phyloP scores from a whole-genome alignment of 1,139 yeast genomes.

The Arxiozyma slooffiae region DNA sequence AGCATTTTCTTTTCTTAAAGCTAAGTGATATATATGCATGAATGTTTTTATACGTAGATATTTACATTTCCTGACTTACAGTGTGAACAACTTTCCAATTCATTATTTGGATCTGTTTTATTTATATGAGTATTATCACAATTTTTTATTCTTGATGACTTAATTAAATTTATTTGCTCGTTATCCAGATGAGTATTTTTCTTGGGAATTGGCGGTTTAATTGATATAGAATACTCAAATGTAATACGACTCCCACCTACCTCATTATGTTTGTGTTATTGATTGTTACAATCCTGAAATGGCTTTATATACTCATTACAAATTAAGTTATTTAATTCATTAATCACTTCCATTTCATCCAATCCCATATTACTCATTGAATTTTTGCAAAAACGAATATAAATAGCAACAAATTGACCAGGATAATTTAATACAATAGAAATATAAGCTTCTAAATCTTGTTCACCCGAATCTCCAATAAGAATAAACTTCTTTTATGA shows the following conservation, averaged over 20 bases:
- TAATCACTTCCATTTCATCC: slow-evolving; percentile 30
- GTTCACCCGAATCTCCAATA: slow-evolving; percentile 93
- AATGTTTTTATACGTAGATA: no score
- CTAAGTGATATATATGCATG: not conserved
- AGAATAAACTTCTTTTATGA: slow-evolving; percentile 69
- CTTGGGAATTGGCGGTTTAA: slow-evolving; percentile 15
- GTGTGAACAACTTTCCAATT: no score
- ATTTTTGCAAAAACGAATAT: slow-evolving; percentile 67
- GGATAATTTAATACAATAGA: slow-evolving; percentile 59
- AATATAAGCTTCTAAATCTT: slow-evolving; percentile 84
- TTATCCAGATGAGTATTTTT: slow-evolving; percentile 10
- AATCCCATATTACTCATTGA: slow-evolving; percentile 48
- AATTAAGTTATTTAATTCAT: slow-evolving; percentile 28
- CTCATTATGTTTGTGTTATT: not conserved
- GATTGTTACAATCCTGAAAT: not conserved
- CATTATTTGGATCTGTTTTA: not conserved
- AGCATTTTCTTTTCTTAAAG: not conserved
- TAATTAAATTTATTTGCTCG: slow-evolving; percentile 11
- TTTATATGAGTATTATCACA: not conserved
- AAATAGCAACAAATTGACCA: slow-evolving; percentile 57
- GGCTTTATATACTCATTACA: slow-evolving; percentile 13
- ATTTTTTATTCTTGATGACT: slow-evolving; percentile 6
- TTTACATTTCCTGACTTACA: not conserved
- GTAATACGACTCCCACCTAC: not conserved
- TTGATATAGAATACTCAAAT: slow-evolving; percentile 4